Evolutionary conservation across 176 grass and related monocot genomes (phyloP), one percentile per base, ranked within the genome.

Genomic region (Thinopyrum elongatum): DNA sequence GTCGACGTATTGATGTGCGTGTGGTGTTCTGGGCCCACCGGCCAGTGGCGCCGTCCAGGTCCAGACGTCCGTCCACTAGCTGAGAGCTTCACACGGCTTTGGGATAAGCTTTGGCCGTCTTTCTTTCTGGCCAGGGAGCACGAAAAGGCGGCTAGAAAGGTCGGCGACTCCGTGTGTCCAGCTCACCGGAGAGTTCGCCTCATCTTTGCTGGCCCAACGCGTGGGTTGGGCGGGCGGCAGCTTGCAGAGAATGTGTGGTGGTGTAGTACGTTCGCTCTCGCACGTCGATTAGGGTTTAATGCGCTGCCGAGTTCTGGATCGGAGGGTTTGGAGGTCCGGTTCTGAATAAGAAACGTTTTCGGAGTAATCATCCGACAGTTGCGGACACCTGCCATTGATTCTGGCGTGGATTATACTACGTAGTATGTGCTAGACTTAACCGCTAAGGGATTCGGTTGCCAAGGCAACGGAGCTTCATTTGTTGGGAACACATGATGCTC

Each of bases 151-250:
- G 69, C 77, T 61, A 26, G 53, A 65, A 65, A 86, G 77, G 65
- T 41, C 73, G 33, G 65, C 41, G 25, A 27, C 21, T 83, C 80
- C 80, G 84, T 87, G 80, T 67, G 74, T 60, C 55, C 84, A 83
- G 84, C 80, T 87, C 36, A 29, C 82, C 59, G 79, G 79, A 73
- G 65, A 17, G 15, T 8, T 57, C 53, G 53, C 6, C 19, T 57
- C 17, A 1, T 17, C 8, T 31, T 30, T 65, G 38, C 14, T 41
- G 47, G 11, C 74, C n/a, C 38, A 28, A 10, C 21, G 11, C 13
- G 22, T 23, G 7, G 15, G 16, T 17, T 16, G 47, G 47, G 15
- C 14, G 13, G 46, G 55, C 6, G 17, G 74, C 53, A 84, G 65
- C 63, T 83, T 27, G 74, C 65, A 38, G 1, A 7, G 62, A 35